phyloP scores from a whole-genome alignment of 345 rosid genomes.

The Syzygium aromaticum region DNA sequence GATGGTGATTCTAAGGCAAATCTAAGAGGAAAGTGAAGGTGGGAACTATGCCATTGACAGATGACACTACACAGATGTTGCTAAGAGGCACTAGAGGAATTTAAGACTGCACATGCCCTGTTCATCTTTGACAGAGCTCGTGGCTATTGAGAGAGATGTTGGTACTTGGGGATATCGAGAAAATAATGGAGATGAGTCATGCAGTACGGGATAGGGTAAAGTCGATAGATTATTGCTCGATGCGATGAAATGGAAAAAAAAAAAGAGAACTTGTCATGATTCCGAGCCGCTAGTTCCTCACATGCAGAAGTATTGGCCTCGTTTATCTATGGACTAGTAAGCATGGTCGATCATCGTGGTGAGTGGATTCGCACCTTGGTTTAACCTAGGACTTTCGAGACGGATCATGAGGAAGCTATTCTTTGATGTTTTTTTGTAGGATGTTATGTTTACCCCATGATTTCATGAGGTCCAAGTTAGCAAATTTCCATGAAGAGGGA shows the following conservation, averaged over 20 bases:
- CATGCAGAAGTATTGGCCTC: background rate
- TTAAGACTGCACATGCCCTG: background rate
- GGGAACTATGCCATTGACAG: background rate
- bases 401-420: background rate
- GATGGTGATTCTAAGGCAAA: background rate
- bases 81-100: background rate
- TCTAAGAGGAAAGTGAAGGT: background rate
- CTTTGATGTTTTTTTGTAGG: accelerated
- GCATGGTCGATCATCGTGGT: background rate
- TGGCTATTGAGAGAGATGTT: background rate
- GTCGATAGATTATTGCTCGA: background rate
- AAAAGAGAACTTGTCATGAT: background rate
- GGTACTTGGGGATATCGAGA: background rate
- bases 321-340: background rate
- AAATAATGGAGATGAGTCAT: background rate
- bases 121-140: background rate
- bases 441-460: background rate
- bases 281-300: background rate
- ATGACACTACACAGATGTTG: background rate
- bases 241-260: background rate
- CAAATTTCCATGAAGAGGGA: background rate
- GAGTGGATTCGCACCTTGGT: background rate
- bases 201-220: background rate
- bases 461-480: background rate
- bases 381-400: background rate